Conservation (phyloP, 2,329 filamentous ascomycete genomes). For the Nannizziopsis barbatae region DNA sequence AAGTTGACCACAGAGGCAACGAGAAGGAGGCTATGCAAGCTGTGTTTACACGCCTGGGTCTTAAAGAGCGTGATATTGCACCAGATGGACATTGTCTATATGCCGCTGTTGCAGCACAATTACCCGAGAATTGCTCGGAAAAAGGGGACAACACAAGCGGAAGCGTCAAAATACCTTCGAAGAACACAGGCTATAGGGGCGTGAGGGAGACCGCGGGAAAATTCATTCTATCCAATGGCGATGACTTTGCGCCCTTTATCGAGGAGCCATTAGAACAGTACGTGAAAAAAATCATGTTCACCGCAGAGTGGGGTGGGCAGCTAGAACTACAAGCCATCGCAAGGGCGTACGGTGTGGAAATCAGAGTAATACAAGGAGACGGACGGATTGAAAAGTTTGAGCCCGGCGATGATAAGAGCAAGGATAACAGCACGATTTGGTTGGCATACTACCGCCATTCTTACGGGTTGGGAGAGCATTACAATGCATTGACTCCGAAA, state of each 20-base stretch:
- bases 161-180: not conserved
- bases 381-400: slow-evolving; percentile 67
- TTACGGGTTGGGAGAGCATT: slow-evolving; percentile 91
- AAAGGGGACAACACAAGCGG: slow-evolving; percentile 13
- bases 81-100: slow-evolving; percentile 95
- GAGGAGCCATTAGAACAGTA: slow-evolving; percentile 69
- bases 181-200: slow-evolving; percentile 48
- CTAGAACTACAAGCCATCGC: slow-evolving; percentile 79
- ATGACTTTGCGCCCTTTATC: slow-evolving; percentile 77
- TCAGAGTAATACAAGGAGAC: slow-evolving; percentile 73
- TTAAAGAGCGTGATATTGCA: slow-evolving; percentile 66
- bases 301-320: slow-evolving; percentile 93
- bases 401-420: slow-evolving; percentile 36
- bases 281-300: slow-evolving; percentile 64
- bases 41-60: slow-evolving; percentile 51
- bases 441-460: slow-evolving; percentile 90
- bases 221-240: slow-evolving; percentile 62
- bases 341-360: slow-evolving; percentile 64
- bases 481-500: slow-evolving; percentile 65
- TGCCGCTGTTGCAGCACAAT: slow-evolving; percentile 77
- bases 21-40: slow-evolving; percentile 61
- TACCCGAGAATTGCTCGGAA: slow-evolving; percentile 39
- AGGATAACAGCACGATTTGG: slow-evolving; percentile 54
- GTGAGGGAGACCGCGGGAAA: slow-evolving; percentile 62
- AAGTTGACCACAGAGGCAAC: slow-evolving; percentile 59